These are phyloP conservation scores for Dendryphion nanum DNA, from an alignment of 2,329 filamentous ascomycete species.

Conservation along the genomic window DNA sequence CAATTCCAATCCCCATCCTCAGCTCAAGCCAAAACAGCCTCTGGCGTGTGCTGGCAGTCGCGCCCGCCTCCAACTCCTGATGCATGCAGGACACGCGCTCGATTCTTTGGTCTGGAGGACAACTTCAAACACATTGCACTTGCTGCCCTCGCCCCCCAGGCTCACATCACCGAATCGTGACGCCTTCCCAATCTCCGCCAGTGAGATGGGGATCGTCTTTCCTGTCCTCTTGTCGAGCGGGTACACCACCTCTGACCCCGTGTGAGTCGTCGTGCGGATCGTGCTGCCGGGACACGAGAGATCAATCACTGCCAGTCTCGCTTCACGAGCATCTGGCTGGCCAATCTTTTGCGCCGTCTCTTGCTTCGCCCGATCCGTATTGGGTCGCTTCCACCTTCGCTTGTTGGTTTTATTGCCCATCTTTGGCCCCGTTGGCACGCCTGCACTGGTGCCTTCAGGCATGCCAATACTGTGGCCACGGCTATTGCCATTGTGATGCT, in stretches of 20 bases:
- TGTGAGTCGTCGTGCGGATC: background rate
- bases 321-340: too few species aligned
- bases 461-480: too few species aligned
- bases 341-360: too few species aligned
- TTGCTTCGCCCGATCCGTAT: too few species aligned
- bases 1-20: too few species aligned
- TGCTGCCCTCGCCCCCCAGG: conserved; percentile 8
- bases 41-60: conserved; percentile 21
- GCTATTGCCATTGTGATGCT: too few species aligned
- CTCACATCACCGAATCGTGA: conserved; percentile 14
- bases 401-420: too few species aligned
- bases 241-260: conserved; percentile 8
- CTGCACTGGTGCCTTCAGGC: too few species aligned
- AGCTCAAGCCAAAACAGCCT: conserved; percentile 24
- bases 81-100: conserved; percentile 22
- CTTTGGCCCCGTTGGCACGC: too few species aligned
- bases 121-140: conserved; percentile 27
- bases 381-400: too few species aligned
- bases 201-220: conserved; percentile 11
- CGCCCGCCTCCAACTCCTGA: conserved; percentile 18
- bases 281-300: conserved; percentile 3
- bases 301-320: conserved; percentile 4
- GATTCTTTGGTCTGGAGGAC: conserved; percentile 21
- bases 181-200: conserved; percentile 19
- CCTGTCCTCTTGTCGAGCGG: conserved; percentile 13